Evolutionary conservation across 768 basidiomycete species (phyloP).

Genomic region (Boletus rubropictus): DNA sequence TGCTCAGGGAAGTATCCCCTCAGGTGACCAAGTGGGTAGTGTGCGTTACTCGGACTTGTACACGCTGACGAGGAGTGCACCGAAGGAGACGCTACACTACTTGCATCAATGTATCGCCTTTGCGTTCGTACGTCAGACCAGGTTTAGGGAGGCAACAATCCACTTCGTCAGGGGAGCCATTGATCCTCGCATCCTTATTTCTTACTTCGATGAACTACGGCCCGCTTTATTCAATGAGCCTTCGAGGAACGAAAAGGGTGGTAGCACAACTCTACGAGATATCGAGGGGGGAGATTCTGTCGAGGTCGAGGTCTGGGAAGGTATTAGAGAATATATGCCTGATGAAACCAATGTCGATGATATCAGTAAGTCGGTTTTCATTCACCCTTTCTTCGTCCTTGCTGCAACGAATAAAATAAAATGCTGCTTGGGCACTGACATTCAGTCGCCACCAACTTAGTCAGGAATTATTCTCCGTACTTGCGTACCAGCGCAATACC

Average conservation of each 20-base stretch:
- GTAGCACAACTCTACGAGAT: background rate
- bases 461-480: constrained; percentile 88
- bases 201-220: constrained; percentile 74
- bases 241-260: background rate
- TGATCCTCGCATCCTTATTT: constrained; percentile 79
- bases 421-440: constrained; percentile 54
- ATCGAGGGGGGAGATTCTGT: constrained; percentile 34
- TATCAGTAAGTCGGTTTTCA: constrained; percentile 63
- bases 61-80: constrained; percentile 6
- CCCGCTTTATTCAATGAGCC: constrained; percentile 48
- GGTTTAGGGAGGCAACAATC: constrained; percentile 78
- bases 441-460: constrained; percentile 83
- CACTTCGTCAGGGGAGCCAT: constrained; percentile 73
- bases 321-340: constrained; percentile 68
- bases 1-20: constrained; percentile 6
- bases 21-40: constrained; percentile 9
- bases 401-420: constrained; percentile 20
- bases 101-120: constrained; percentile 81
- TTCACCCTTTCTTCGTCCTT: constrained; percentile 32
- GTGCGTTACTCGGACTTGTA: background rate
- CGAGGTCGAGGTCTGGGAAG: constrained; percentile 64
- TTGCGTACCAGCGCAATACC: constrained; percentile 37
- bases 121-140: constrained; percentile 68
- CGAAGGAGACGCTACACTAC: constrained; percentile 68
- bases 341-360: constrained; percentile 67